Evolutionary conservation across 352 stramenopile species (phyloP).

Genomic region (Phytophthora tubulina): DNA sequence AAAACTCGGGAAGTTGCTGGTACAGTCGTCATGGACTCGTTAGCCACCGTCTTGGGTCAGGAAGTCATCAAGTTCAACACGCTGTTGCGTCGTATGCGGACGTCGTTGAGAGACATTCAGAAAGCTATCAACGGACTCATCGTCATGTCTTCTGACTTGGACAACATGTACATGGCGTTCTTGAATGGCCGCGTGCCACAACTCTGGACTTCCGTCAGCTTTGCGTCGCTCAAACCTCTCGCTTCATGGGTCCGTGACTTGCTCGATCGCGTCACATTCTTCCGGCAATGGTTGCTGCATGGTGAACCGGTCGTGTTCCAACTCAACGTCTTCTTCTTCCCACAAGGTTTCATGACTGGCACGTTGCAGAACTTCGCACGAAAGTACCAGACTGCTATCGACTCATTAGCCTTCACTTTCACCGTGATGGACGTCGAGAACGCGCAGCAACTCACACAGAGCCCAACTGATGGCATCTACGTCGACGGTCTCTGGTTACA

Average conservation of each 20-base stretch:
- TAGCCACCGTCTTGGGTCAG: conserved; percentile 93
- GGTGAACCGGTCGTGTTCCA: conserved; percentile 93
- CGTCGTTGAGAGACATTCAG: conserved; percentile 85
- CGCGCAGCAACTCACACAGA: conserved; percentile 60
- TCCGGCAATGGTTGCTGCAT: conserved; percentile 90
- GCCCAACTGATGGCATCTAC: conserved; percentile 93
- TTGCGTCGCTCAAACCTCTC: conserved; percentile 94
- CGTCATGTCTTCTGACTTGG: conserved; percentile 96
- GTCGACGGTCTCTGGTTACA: conserved; percentile 91
- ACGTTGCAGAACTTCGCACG: conserved; percentile 95
- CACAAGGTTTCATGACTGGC: conserved; percentile 96
- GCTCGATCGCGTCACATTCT: conserved; percentile 91
- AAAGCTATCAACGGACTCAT: conserved; percentile 88
- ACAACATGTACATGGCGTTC: conserved; percentile 96
- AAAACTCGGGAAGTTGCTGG: conserved; percentile 84
- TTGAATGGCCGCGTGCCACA: conserved; percentile 92
- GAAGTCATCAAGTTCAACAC: conserved; percentile 97
- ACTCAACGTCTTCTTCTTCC: conserved; percentile 96
- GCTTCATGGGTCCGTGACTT: conserved; percentile 94
- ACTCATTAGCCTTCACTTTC: conserved; percentile 94
- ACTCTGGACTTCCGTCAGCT: conserved; percentile 91
- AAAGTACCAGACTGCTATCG: conserved; percentile 96
- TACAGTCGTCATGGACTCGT: conserved; percentile 92
- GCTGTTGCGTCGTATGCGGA: conserved; percentile 85
- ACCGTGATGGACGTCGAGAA: conserved; percentile 75